Evolutionary conservation across 371 early-diverging fungal genomes (phyloP).

Genomic region (Synchytrium microbalum): DNA sequence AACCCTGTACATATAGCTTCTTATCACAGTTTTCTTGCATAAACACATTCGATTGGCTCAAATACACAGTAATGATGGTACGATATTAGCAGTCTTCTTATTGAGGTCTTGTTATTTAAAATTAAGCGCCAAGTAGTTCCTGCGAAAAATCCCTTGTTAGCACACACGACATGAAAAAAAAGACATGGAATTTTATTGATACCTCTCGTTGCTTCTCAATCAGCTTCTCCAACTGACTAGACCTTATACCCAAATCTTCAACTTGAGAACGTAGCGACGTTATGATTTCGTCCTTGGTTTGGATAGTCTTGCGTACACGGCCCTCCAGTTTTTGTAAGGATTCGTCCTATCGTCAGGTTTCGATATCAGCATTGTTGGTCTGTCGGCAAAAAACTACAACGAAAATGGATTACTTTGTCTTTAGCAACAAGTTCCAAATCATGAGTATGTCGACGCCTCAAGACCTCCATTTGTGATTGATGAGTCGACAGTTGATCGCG

Average conservation of each 20-base stretch:
- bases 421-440: conserved; percentile 20
- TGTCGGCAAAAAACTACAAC: not conserved
- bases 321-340: conserved; percentile 32
- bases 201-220: conserved; percentile 40
- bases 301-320: conserved; percentile 26
- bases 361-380: not conserved
- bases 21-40: too few species aligned
- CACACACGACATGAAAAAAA: too few species aligned
- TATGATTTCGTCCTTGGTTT: conserved; percentile 32
- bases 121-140: not conserved
- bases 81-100: too few species aligned
- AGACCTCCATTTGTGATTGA: conserved; percentile 13
- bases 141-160: too few species aligned
- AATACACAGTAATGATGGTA: too few species aligned
- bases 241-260: conserved; percentile 26
- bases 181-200: conserved; percentile 9
- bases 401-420: conserved; percentile 24
- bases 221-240: conserved; percentile 28
- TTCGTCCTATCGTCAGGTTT: conserved; percentile 21
- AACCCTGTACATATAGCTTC: not conserved
- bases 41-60: too few species aligned
- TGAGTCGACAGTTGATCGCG: conserved; percentile 8
- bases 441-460: conserved; percentile 11
- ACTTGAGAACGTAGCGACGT: conserved; percentile 19
- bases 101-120: too few species aligned